phyloP scores from a whole-genome alignment of 179 eudicot genomes.

The Beta corolliflora region DNA sequence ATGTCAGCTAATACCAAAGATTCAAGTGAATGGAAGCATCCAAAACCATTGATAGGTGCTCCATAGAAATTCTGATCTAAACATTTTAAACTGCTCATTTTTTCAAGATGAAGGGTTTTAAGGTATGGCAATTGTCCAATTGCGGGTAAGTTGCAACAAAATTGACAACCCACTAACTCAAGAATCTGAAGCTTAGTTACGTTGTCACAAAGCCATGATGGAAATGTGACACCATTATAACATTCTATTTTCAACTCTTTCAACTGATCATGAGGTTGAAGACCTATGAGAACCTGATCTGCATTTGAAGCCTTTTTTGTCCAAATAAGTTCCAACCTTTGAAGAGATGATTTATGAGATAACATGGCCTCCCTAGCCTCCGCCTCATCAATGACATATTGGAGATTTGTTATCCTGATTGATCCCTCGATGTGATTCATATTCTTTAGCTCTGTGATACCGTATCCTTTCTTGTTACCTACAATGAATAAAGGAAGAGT shows the following conservation, averaged over 20 bases:
- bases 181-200: background rate
- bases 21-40: background rate
- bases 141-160: background rate
- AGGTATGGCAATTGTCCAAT: slow-evolving; percentile 7
- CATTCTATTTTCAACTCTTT: background rate
- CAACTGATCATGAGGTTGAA: background rate
- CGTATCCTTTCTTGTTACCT: background rate
- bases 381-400: background rate
- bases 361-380: background rate
- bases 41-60: too few relatives aligned
- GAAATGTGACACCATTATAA: background rate
- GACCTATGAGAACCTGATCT: background rate
- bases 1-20: background rate
- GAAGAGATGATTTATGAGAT: background rate
- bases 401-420: background rate
- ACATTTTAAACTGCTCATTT: background rate
- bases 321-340: slow-evolving; percentile 5
- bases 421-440: slow-evolving; percentile 3
- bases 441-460: background rate
- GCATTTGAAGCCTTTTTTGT: background rate
- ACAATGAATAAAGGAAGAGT: slow-evolving; percentile 9
- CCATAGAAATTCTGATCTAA: too few relatives aligned
- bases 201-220: background rate
- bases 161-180: background rate
- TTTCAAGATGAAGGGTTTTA: background rate